phyloP scores from a whole-genome alignment of 352 stramenopile genomes.

The Phytophthora cryptogea region DNA sequence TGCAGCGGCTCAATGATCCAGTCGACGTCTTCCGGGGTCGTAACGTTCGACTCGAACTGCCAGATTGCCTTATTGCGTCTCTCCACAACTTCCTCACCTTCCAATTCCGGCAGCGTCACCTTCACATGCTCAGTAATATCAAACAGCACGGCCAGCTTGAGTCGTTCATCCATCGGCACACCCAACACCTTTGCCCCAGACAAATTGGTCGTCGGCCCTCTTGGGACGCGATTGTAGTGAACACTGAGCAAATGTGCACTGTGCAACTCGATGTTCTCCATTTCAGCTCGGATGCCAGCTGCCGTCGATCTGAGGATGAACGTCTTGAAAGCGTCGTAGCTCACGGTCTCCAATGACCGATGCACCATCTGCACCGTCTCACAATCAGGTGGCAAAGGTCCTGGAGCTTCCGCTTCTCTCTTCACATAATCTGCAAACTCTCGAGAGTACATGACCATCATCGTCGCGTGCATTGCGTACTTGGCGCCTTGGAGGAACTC shows the following conservation, averaged over 20 bases:
- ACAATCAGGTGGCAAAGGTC: conserved; percentile 25
- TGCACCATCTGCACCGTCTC: conserved; percentile 25
- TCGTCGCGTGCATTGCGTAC: conserved; percentile 30
- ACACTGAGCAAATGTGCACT: conserved; percentile 31
- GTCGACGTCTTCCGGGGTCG: conserved; percentile 30
- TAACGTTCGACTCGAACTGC: conserved; percentile 37
- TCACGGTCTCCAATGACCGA: conserved; percentile 26
- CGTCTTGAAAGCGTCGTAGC: conserved; percentile 31
- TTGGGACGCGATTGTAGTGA: conserved; percentile 18
- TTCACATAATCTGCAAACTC: conserved; percentile 32
- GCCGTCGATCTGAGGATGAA: conserved; percentile 19
- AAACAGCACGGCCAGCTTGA: conserved; percentile 34
- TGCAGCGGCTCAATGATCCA: conserved; percentile 36
- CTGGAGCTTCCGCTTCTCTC: conserved; percentile 16
- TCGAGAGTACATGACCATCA: conserved; percentile 36
- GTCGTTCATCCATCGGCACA: conserved; percentile 26
- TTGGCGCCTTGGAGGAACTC: conserved; percentile 39
- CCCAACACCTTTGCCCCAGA: conserved; percentile 21
- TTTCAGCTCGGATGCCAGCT: conserved; percentile 16
- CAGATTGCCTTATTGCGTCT: conserved; percentile 31
- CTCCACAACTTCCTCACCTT: conserved; percentile 10
- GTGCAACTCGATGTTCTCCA: conserved; percentile 34
- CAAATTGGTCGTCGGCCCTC: conserved; percentile 20
- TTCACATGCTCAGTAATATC: conserved; percentile 34
- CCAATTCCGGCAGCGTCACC: conserved; percentile 15